A percentile compares a stretch with the other conserved stretches of the same genome.
phyloP scores from a whole-genome alignment of 257 asterid genomes.

The Fraxinus quadrangulata region DNA sequence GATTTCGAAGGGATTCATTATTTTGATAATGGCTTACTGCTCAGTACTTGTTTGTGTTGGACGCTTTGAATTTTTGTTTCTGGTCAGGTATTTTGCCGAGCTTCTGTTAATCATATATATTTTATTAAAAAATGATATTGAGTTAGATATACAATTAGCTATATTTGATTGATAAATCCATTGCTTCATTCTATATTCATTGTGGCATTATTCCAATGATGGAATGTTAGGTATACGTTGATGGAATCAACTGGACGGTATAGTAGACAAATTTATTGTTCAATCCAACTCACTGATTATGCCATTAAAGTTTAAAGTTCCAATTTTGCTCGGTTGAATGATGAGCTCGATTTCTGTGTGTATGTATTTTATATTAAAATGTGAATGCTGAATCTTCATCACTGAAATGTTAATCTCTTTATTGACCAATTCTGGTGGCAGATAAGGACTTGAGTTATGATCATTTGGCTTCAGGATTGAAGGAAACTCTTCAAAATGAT shows the following conservation, averaged over 20 bases:
- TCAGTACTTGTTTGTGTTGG: constrained; percentile 85
- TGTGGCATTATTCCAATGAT: neutral
- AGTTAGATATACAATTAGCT: neutral
- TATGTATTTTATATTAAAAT: neutral
- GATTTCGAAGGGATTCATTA: constrained; percentile 91
- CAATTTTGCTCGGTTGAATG: neutral
- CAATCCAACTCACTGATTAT: neutral
- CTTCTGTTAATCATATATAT: neutral
- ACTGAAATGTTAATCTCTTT: neutral
- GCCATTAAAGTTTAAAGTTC: neutral
- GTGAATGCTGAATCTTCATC: constrained; percentile 1
- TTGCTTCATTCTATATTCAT: neutral
- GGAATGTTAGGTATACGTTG: neutral
- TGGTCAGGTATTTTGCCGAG: constrained; percentile 70
- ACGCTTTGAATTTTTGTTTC: constrained; percentile 89
- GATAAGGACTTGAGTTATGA: constrained; percentile 85
- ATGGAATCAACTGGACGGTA: neutral
- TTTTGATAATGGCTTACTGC: constrained; percentile 75
- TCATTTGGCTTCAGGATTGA: constrained; percentile 82
- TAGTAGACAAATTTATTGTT: too few relatives aligned
- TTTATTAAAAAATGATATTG: neutral
- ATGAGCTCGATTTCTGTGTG: too few relatives aligned
- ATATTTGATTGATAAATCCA: neutral
- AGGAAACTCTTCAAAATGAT: constrained; percentile 73
- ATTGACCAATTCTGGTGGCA: constrained; percentile 24